Evolutionary conservation across 352 stramenopile species (phyloP), one percentile per base, ranked within the genome.

Genomic region (Globisporangium irregulare): DNA sequence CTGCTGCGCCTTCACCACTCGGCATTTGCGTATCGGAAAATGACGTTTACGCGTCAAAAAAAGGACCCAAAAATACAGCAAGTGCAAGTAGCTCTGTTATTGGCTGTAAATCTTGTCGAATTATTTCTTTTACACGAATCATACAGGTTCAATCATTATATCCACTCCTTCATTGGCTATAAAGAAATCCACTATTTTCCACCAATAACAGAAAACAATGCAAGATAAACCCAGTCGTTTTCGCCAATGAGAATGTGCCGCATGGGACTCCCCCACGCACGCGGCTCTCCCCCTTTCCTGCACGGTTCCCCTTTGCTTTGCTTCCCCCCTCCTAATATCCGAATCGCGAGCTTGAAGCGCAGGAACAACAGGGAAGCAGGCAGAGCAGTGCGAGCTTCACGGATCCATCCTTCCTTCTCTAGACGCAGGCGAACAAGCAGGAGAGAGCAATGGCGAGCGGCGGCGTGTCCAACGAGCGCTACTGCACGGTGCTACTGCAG

Each of bases 401-500:
- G 43, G 38, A 29, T 29, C 20, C 43, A 46, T 34, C 38, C 38
- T 46, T 46, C 38, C 38, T 46, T 46, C 41, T 32, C 20, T 6
- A 29, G 27, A 58, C 22, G 24, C 51, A 32, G 9, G 51, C 27
- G 48, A 55, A 22, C 10, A 20, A n/a, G n/a, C 14, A 25, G 54
- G 7, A 34, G 34, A 34, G 54, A 58, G 48, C 54, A 29, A 77
- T 77, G 72, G 66, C 75, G 61, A 72, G 67, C 24, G 46, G 68
- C 34, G 85, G 85, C 68, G 85, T 94, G 70, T 89, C 80, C 67
- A 94, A 94, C 72, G 87, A 94, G 75, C 87, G 87, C 76, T 93
- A 94, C 75, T 94, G 87, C 77, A 94, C 87, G 32, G 81, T 94
- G 68, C 73, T 94, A 64, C 79, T 94, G 67, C 85, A 89, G 76